phyloP scores from a whole-genome alignment of 2,329 filamentous ascomycete species.

The Aspergillus luchuensis region DNA sequence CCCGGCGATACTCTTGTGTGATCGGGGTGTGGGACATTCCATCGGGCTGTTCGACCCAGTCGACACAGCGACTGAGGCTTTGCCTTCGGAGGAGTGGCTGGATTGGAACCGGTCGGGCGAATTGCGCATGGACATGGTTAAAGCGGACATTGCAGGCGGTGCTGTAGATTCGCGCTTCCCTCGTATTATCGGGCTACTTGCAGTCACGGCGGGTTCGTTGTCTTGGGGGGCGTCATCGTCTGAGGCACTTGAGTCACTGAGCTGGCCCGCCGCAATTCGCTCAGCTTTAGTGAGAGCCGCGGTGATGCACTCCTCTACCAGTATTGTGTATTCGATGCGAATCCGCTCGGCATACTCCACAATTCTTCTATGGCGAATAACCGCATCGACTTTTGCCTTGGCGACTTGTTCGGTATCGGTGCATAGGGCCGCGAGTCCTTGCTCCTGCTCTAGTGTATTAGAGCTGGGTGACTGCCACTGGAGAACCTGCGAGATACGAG shows the following conservation, averaged over 20 bases:
- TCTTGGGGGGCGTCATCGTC: conserved; percentile 57
- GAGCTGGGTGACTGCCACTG: conserved; percentile 96
- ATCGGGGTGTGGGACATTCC: conserved; percentile 88
- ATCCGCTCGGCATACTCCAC: conserved; percentile 96
- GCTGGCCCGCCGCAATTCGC: conserved; percentile 78
- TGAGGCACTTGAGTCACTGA: conserved; percentile 73
- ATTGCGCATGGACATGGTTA: conserved; percentile 59
- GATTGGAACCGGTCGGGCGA: conserved; percentile 53
- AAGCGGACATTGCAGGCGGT: conserved; percentile 47
- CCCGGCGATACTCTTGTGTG: conserved; percentile 65
- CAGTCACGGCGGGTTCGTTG: conserved; percentile 11
- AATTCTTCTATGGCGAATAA: conserved; percentile 86
- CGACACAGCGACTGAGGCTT: conserved; percentile 67
- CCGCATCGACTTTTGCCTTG: conserved; percentile 86
- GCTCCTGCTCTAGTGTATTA: conserved; percentile 89
- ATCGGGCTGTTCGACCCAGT: conserved; percentile 86
- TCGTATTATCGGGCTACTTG: conserved; percentile 13
- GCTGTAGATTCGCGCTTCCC: conserved; percentile 14
- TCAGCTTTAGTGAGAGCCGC: conserved; percentile 88
- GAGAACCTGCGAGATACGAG: conserved; percentile 86
- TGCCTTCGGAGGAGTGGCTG: conserved; percentile 48
- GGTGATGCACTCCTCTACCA: conserved; percentile 94
- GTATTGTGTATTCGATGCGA: conserved; percentile 84
- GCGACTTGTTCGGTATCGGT: conserved; percentile 84
- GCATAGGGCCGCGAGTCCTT: conserved; percentile 83